Base-by-base conservation (phyloP, 164 flowering plant species). In the Saururus chinensis region DNA sequence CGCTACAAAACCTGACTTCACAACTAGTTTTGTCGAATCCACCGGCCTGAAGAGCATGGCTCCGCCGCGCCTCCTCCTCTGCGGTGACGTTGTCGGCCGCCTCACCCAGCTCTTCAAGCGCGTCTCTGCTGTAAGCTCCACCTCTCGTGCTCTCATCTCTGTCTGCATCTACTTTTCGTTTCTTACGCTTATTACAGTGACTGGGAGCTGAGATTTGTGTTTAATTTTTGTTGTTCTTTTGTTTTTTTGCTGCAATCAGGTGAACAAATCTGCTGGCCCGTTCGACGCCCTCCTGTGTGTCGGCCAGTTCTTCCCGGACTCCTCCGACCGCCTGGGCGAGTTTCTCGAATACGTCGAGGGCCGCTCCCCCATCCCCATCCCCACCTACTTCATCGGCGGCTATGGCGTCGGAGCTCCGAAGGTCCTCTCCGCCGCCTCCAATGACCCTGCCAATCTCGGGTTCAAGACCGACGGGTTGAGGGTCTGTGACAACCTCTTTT, bases 291-390 rank as follows among this genome's bases (percentile, higher is more conserved):
- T 93, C 11, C 64, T 93, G 25, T 93, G 99, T 74, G 99, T 88
- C 16, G 99, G 99, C 0, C 97, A 93, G 76, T 93, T 93, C 74
- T 93, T 93, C 73, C 96, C 96, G 21, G 88, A 87, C 57, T 65
- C 84, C 20, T 53, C 84, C 41, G 97, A 93, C 9, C 76, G 19
- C 53, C 78, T 82, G 11, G 84, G 75, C 8, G 91, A 85, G 72
- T 70, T 90, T 69, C 65, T 66, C 68, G 80, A 76, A 49, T 85
- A 82, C 70, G 56, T 84, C 3, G 87, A 83, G 57, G 96, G 95
- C 42, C 73, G 83, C 37, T 65, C 77, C 1, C 61, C 67, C 22
- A 53, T 90, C 42, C 92, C 99, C 7, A 60, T 93, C 17, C 95
- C 97, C 1, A 90, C 96, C 19, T 93, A 85, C 80, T 90, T 93